Percentiles rank a stretch among this genome's conserved stretches.
Evolutionary conservation across 805 yeast genomes (phyloP).

Genomic region (Wickerhamiella sorbophila): DNA sequence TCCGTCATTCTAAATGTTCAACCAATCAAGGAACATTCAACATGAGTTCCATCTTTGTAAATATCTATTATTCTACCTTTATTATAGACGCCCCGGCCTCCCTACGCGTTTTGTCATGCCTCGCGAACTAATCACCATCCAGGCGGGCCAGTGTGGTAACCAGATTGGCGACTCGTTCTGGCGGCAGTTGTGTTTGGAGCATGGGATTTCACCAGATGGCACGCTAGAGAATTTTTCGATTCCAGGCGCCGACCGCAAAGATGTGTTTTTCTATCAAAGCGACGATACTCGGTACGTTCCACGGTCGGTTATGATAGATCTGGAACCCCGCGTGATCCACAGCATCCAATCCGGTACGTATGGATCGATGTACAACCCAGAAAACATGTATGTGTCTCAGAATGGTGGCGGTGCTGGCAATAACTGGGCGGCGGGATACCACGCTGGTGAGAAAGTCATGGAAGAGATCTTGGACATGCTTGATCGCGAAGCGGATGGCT

Average conservation of each 20-base stretch:
- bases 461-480: constrained; percentile 72
- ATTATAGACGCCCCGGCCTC: background rate
- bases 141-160: constrained; percentile 85
- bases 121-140: constrained; percentile 27
- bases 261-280: constrained; percentile 64
- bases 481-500: constrained; percentile 78
- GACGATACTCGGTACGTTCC: constrained; percentile 76
- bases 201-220: constrained; percentile 64
- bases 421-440: constrained; percentile 87
- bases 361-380: constrained; percentile 62
- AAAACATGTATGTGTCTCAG: constrained; percentile 65
- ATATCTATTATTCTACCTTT: background rate
- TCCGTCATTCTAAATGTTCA: background rate
- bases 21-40: background rate
- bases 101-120: constrained; percentile 11
- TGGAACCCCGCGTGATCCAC: constrained; percentile 73
- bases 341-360: constrained; percentile 39
- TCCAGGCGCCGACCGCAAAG: constrained; percentile 53
- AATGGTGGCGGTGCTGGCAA: constrained; percentile 92
- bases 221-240: constrained; percentile 30
- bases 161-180: constrained; percentile 89
- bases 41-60: background rate
- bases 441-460: constrained; percentile 49
- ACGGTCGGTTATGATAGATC: constrained; percentile 67
- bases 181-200: constrained; percentile 77